Evolutionary conservation across 768 basidiomycete genomes (phyloP).

Genomic region (Inosperma sp.): DNA sequence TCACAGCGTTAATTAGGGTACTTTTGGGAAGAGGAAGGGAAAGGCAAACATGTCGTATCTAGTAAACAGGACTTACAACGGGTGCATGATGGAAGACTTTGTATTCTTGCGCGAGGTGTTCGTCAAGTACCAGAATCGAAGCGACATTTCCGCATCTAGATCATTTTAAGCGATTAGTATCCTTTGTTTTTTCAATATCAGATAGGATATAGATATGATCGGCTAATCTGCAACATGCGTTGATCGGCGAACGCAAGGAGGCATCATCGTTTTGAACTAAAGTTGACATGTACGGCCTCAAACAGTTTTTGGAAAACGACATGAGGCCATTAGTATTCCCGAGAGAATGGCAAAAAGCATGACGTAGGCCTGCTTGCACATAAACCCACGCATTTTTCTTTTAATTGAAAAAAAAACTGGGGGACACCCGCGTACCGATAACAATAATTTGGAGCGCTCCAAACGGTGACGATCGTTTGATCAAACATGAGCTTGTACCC

Average conservation of each 20-base stretch:
- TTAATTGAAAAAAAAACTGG: constrained; percentile 1
- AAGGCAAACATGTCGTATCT: background rate
- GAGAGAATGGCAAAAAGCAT: background rate
- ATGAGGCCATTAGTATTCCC: background rate
- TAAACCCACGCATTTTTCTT: background rate
- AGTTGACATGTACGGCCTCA: too few relatives aligned
- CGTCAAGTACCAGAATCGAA: constrained; percentile 91
- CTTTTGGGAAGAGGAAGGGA: background rate
- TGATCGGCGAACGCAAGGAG: too few relatives aligned
- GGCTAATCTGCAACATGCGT: background rate
- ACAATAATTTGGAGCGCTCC: constrained; percentile 98
- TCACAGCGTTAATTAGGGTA: background rate
- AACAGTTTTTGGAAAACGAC: too few relatives aligned
- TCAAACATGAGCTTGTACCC: constrained; percentile 98
- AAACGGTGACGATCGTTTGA: constrained; percentile 90
- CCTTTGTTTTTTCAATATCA: too few relatives aligned
- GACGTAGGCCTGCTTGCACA: background rate
- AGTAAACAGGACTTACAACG: constrained; percentile 49
- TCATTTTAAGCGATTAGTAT: background rate
- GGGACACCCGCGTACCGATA: constrained; percentile 72
- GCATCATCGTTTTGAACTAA: too few relatives aligned
- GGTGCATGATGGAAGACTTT: constrained; percentile 93
- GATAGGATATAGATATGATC: background rate
- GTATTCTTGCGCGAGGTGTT: constrained; percentile 89
- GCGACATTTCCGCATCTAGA: constrained; percentile 92